Evolutionary conservation across 2,329 filamentous ascomycete species (phyloP).

Genomic region (Phymatotrichopsis omnivora): DNA sequence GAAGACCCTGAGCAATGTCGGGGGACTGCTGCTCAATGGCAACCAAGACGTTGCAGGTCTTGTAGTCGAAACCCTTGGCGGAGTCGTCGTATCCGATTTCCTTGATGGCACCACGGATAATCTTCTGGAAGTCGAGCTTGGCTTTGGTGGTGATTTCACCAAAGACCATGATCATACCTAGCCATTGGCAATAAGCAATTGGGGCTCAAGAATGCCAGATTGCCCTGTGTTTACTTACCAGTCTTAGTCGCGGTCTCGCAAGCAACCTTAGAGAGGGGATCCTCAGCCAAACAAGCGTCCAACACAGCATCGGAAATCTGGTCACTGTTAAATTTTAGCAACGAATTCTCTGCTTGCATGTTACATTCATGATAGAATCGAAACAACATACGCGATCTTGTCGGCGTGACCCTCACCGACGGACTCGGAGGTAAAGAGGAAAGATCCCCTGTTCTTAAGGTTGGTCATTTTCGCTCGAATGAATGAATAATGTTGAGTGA

Average conservation of each 20-base stretch:
- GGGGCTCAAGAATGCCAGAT: not conserved
- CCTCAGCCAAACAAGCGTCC: conserved; percentile 89
- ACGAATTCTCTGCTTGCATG: conserved; percentile 6
- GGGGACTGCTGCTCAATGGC: conserved; percentile 99
- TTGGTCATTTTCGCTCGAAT: conserved; percentile 13
- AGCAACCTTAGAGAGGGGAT: conserved; percentile 92
- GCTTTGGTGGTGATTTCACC: conserved; percentile 98
- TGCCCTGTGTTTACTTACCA: conserved; percentile 46
- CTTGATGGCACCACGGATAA: conserved; percentile 90
- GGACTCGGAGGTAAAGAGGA: conserved; percentile 85
- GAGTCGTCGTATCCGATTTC: conserved; percentile 98
- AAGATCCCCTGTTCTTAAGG: conserved; percentile 45
- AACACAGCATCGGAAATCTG: conserved; percentile 98
- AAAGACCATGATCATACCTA: conserved; percentile 98
- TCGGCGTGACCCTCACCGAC: conserved; percentile 87
- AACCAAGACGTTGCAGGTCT: conserved; percentile 96
- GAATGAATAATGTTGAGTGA: no score
- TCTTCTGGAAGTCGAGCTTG: conserved; percentile 92
- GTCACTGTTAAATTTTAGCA: conserved; percentile 46
- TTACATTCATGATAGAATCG: conserved; percentile 4
- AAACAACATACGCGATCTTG: conserved; percentile 66
- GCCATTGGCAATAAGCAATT: conserved; percentile 31
- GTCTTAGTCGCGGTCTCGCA: conserved; percentile 99
- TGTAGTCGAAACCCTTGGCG: conserved; percentile 98
- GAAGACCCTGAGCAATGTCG: conserved; percentile 97